Conservation (phyloP, 169 alveolate species). For the Eimeria praecox region DNA sequence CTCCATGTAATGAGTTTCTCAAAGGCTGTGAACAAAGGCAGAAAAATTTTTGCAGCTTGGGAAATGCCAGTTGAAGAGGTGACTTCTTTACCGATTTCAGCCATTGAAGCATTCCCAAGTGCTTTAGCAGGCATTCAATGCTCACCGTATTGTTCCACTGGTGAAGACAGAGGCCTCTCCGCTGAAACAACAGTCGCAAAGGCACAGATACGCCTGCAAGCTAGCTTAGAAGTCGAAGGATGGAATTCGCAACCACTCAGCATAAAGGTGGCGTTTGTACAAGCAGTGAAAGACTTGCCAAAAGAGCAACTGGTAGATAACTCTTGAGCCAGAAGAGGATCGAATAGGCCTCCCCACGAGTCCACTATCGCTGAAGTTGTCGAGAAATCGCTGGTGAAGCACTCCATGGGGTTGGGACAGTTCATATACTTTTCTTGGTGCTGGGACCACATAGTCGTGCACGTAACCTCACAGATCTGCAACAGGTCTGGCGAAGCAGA, state of each 20-base stretch:
- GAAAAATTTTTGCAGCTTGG: neutral
- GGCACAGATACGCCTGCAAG: neutral
- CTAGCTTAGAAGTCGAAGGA: neutral
- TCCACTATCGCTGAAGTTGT: neutral
- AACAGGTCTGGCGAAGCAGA: constrained; percentile 34
- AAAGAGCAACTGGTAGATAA: constrained; percentile 41
- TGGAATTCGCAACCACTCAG: neutral
- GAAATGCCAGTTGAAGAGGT: neutral
- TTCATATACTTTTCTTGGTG: neutral
- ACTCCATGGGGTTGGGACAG: constrained; percentile 20
- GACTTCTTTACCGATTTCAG: neutral
- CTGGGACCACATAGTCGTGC: constrained; percentile 36
- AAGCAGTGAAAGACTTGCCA: neutral
- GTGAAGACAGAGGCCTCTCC: neutral
- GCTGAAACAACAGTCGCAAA: constrained; percentile 6
- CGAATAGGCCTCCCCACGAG: neutral
- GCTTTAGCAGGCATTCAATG: neutral
- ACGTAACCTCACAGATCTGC: constrained; percentile 13
- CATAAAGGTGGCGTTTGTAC: neutral
- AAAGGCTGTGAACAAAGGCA: neutral
- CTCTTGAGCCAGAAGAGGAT: neutral
- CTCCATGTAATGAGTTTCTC: constrained; percentile 8
- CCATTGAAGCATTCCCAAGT: neutral
- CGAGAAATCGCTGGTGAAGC: constrained; percentile 40
- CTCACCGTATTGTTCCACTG: constrained; percentile 39